Conservation (phyloP, 176 grass and related monocot genomes). For the Tillandsia fasciculata region DNA sequence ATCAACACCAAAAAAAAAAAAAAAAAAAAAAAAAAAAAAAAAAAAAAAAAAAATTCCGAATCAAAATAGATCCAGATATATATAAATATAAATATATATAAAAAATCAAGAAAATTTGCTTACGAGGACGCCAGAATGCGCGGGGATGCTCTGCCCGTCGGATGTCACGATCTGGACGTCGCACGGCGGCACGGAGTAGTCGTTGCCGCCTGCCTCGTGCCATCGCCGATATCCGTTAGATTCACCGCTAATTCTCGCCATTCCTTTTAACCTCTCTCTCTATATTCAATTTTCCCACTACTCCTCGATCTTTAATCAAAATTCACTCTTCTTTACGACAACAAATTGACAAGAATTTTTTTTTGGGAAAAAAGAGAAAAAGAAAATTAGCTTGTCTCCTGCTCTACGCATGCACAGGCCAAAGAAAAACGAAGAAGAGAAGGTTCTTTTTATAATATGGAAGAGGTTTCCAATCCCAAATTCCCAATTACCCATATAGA, state of each 20-base stretch:
- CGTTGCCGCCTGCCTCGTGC: not conserved
- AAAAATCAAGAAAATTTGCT: not conserved
- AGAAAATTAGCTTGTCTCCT: too few relatives aligned
- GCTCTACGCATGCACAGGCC: too few relatives aligned
- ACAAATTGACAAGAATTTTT: too few relatives aligned
- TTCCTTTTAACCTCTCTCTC: not conserved
- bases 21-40: not conserved
- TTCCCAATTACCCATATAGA: too few relatives aligned
- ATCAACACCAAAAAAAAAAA: not conserved
- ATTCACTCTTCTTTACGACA: not conserved
- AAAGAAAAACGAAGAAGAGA: too few relatives aligned
- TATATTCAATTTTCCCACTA: not conserved
- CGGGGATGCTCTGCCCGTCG: slow-evolving; percentile 35
- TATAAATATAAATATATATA: too few relatives aligned
- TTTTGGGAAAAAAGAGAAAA: too few relatives aligned
- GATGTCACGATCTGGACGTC: slow-evolving; percentile 56
- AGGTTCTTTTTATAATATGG: too few relatives aligned
- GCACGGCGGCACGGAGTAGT: slow-evolving; percentile 4
- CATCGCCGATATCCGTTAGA: not conserved
- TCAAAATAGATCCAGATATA: not conserved
- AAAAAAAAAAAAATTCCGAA: not conserved
- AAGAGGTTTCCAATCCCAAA: too few relatives aligned
- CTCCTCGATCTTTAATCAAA: not conserved
- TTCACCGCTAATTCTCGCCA: not conserved
- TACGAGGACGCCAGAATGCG: slow-evolving; percentile 63